A percentile compares a stretch with the other conserved stretches of the same genome.
These are phyloP conservation scores for Echium plantagineum DNA, from an alignment of 257 asterid species.

Conservation along the genomic window DNA sequence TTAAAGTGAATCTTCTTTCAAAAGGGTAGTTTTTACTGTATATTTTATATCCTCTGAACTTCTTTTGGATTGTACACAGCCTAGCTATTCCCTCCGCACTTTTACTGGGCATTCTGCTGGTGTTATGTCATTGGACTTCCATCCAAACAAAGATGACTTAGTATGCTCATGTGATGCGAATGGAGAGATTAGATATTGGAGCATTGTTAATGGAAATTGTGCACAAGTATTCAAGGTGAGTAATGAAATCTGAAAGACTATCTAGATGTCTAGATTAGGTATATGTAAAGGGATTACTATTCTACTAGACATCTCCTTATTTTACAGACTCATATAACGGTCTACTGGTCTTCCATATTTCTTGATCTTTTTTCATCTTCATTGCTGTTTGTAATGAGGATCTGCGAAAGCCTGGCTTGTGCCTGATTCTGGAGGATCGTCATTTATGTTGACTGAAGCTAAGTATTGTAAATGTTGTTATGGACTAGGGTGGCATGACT, in stretches of 20 bases:
- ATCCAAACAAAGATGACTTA: slow-evolving; percentile 89
- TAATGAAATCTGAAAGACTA: background rate
- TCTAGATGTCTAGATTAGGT: background rate
- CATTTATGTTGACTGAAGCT: background rate
- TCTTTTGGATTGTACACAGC: slow-evolving; percentile 31
- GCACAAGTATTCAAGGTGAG: slow-evolving; percentile 67
- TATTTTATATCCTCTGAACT: background rate
- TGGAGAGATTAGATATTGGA: slow-evolving; percentile 94
- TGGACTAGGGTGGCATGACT: slow-evolving; percentile 16
- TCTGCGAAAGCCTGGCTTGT: background rate
- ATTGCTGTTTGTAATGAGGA: background rate
- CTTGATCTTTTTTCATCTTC: background rate
- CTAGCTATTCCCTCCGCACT: slow-evolving; percentile 68
- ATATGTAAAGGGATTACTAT: background rate
- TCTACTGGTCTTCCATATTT: background rate
- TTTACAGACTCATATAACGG: background rate
- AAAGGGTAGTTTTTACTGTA: background rate
- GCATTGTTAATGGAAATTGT: slow-evolving; percentile 64
- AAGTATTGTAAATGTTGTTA: background rate
- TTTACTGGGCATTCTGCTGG: slow-evolving; percentile 84
- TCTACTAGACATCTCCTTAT: no score
- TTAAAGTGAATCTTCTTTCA: background rate
- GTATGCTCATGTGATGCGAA: slow-evolving; percentile 92
- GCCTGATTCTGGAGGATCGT: background rate
- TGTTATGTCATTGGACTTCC: slow-evolving; percentile 90